Conservation (phyloP, 2,329 filamentous ascomycete genomes). For the Pestalotiopsis sp. region DNA sequence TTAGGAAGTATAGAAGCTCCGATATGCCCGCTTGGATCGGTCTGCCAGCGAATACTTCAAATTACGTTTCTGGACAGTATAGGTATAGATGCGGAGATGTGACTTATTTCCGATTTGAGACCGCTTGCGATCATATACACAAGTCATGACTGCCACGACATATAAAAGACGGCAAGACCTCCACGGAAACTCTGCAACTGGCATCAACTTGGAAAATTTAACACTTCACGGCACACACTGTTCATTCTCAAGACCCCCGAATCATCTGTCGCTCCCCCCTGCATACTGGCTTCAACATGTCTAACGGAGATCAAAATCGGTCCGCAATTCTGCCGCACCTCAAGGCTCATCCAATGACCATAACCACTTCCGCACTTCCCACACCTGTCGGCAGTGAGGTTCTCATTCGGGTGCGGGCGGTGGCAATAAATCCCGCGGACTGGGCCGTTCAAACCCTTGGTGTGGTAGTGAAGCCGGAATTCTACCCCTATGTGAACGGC, state of each 20-base stretch:
- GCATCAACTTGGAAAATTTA: not conserved
- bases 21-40: not conserved
- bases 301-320: slow-evolving; percentile 15
- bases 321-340: slow-evolving; percentile 23
- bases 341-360: slow-evolving; percentile 24
- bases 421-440: slow-evolving; percentile 37
- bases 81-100: too few species aligned
- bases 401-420: slow-evolving; percentile 29
- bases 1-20: not conserved
- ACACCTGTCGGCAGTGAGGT: slow-evolving; percentile 25
- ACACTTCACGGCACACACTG: not conserved
- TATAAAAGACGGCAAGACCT: too few species aligned
- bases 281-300: not conserved
- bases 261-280: not conserved
- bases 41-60: not conserved
- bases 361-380: slow-evolving; percentile 23
- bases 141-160: too few species aligned
- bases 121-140: too few species aligned
- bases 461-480: slow-evolving; percentile 27
- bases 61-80: too few species aligned
- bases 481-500: slow-evolving; percentile 36
- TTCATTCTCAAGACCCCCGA: not conserved
- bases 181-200: too few species aligned
- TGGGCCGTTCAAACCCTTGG: slow-evolving; percentile 31
- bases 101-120: too few species aligned